phyloP scores from a whole-genome alignment of 768 basidiomycete species.

The Lactifluus hygrophoroides region DNA sequence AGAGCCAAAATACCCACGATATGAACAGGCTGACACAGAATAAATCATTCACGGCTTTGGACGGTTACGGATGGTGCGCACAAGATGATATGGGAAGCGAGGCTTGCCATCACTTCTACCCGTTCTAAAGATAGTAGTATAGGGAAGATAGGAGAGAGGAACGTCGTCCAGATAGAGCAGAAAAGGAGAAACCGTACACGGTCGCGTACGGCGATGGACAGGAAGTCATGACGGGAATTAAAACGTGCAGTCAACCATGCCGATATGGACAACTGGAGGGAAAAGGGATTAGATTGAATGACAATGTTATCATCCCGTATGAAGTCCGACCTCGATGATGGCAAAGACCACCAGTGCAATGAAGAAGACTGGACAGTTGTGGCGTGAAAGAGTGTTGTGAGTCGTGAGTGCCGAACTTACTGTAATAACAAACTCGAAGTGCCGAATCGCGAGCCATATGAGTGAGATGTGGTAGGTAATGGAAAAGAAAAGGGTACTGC shows the following conservation, averaged over 20 bases:
- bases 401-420: not conserved
- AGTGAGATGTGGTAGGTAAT: not conserved
- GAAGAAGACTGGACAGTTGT: slow-evolving; percentile 8
- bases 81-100: slow-evolving; percentile 17
- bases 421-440: slow-evolving; percentile 12
- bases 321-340: slow-evolving; percentile 14
- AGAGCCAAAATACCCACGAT: slow-evolving; percentile 22
- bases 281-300: not conserved
- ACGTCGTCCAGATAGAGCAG: slow-evolving; percentile 20
- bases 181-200: slow-evolving; percentile 28
- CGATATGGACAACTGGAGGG: slow-evolving; percentile 51
- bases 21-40: slow-evolving; percentile 10
- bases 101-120: not conserved
- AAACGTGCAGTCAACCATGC: slow-evolving; percentile 64
- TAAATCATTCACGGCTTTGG: not conserved
- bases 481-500: not conserved
- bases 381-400: not conserved
- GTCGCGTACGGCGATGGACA: slow-evolving; percentile 41
- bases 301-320: not conserved
- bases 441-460: slow-evolving; percentile 1
- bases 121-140: not conserved
- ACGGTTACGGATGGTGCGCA: not conserved
- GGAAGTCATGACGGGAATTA: slow-evolving; percentile 47
- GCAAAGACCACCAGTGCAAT: slow-evolving; percentile 9
- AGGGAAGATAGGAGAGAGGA: slow-evolving; percentile 18